These are phyloP conservation scores for Paraleonurus japonicus DNA, from an alignment of 257 asterid species.

Conservation along the genomic window DNA sequence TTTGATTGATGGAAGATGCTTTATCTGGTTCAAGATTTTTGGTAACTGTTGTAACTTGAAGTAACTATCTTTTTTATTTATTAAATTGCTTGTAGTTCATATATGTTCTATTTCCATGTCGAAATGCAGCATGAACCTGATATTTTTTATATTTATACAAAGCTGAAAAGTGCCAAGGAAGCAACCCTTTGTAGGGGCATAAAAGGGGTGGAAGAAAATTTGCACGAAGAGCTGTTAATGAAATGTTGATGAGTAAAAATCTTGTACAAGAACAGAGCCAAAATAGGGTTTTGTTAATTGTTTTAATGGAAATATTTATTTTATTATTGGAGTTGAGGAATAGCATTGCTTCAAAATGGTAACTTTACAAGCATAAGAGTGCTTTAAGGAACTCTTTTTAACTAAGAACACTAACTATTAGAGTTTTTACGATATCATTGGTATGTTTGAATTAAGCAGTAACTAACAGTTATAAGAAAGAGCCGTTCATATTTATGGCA, in stretches of 20 bases:
- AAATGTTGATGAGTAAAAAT: neutral
- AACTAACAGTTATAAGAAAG: neutral
- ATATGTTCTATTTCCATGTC: neutral
- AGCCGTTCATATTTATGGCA: neutral
- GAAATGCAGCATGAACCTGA: neutral
- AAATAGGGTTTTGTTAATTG: neutral
- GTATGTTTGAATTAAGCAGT: neutral
- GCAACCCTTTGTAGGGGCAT: neutral
- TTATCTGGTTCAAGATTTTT: neutral
- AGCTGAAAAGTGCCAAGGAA: no score
- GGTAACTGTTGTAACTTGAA: neutral
- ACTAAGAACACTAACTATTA: neutral
- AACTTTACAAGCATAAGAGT: neutral
- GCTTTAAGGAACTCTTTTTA: neutral
- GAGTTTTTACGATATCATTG: neutral
- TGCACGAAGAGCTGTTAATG: neutral
- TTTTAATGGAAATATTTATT: neutral
- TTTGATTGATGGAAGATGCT: slow-evolving; percentile 13
- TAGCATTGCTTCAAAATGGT: slow-evolving; percentile 3
- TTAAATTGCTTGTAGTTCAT: neutral
- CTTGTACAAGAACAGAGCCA: neutral
- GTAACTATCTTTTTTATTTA: neutral
- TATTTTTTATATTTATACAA: no score
- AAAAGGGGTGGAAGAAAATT: neutral
- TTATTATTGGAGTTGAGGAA: neutral